Percentiles rank a stretch among this genome's conserved stretches.
Evolutionary conservation across 371 early-diverging fungal species (phyloP).

Genomic region (Umbelopsis sp.): DNA sequence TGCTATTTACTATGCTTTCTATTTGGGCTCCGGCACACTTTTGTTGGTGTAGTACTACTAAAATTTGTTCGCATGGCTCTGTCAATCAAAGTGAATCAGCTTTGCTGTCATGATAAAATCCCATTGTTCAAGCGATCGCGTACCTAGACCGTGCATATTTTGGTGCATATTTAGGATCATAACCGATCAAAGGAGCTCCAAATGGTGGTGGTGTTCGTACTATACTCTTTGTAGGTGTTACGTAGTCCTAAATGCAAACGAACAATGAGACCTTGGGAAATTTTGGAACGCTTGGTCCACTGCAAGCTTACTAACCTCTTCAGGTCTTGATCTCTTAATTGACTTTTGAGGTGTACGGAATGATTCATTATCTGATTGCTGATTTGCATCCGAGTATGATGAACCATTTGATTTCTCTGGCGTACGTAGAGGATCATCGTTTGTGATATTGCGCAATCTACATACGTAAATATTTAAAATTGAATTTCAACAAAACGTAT

Average conservation of each 20-base stretch:
- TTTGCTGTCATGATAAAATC: neutral
- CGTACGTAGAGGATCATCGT: neutral
- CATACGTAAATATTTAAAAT: neutral
- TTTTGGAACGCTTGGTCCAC: no score
- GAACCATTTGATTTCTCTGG: neutral
- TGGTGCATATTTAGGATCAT: no score
- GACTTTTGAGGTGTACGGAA: neutral
- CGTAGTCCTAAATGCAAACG: no score
- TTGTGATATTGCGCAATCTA: neutral
- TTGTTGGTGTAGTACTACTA: slow-evolving; percentile 2
- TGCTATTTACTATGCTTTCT: neutral
- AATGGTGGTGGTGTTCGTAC: no score
- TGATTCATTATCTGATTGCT: neutral
- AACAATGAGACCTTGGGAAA: no score
- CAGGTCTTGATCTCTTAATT: neutral
- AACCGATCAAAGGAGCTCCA: no score
- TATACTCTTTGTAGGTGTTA: no score
- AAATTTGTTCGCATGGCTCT: neutral
- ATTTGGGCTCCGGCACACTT: neutral
- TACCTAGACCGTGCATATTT: no score
- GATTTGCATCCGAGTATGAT: neutral
- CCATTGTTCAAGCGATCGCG: no score
- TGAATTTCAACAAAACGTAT: no score
- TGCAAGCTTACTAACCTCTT: neutral
- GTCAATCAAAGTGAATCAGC: neutral